Conservation (phyloP, 306 rosid species). For the Pterocarpus macrocarpus region DNA sequence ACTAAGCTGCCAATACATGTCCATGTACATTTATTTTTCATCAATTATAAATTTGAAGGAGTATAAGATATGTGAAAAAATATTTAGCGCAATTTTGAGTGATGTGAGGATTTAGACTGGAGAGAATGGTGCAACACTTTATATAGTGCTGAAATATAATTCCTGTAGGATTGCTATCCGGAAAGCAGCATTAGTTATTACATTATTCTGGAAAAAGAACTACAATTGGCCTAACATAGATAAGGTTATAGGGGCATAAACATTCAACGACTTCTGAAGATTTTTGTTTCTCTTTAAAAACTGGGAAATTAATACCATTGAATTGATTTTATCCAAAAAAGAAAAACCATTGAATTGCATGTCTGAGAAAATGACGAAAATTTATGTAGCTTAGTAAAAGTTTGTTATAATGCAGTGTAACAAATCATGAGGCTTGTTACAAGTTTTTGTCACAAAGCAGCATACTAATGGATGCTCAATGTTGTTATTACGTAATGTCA, state of each 20-base stretch:
- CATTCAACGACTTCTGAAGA: neutral
- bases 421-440: neutral
- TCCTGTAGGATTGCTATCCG: neutral
- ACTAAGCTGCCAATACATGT: constrained; percentile 22
- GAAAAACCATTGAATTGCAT: neutral
- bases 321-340: neutral
- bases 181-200: neutral
- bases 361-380: constrained; percentile 8
- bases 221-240: neutral
- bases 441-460: neutral
- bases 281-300: neutral
- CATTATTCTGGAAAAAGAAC: neutral
- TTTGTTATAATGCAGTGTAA: neutral
- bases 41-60: constrained; percentile 32
- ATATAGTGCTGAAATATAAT: neutral
- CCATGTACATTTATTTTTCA: constrained; percentile 23
- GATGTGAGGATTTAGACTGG: neutral
- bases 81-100: neutral
- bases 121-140: constrained; percentile 13
- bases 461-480: constrained; percentile 6
- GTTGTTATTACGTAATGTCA: neutral
- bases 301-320: neutral
- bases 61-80: constrained; percentile 16
- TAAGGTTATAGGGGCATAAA: constrained; percentile 11
- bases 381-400: neutral